A percentile compares a stretch with the other conserved stretches of the same genome.
These are phyloP conservation scores for Saccharomycopsis guyanensis DNA, from an alignment of 805 yeast genomes.

Conservation along the genomic window DNA sequence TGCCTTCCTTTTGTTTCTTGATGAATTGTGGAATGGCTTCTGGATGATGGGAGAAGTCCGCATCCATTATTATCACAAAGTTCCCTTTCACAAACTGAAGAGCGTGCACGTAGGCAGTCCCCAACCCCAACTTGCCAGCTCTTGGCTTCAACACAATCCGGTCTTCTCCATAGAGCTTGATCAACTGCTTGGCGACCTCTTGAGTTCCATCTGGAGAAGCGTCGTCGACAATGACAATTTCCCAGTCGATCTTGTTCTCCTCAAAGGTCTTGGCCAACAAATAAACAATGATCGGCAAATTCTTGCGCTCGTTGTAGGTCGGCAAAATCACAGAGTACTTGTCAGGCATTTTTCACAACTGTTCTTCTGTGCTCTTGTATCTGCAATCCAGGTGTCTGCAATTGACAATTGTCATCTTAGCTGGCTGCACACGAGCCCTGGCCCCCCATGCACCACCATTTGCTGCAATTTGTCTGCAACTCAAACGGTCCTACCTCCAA, in stretches of 20 bases:
- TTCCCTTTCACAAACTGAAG: slow-evolving; percentile 64
- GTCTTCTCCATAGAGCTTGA: slow-evolving; percentile 48
- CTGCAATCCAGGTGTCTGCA: neutral
- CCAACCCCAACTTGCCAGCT: slow-evolving; percentile 71
- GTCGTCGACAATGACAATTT: slow-evolving; percentile 69
- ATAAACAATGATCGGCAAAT: slow-evolving; percentile 62
- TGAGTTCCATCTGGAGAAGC: slow-evolving; percentile 80
- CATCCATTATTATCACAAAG: slow-evolving; percentile 76
- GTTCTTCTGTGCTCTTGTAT: neutral
- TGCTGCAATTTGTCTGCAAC: neutral
- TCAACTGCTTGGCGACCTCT: slow-evolving; percentile 55
- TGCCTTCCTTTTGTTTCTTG: slow-evolving; percentile 43
- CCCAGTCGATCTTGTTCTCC: slow-evolving; percentile 57
- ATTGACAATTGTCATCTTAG: neutral
- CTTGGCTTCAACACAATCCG: slow-evolving; percentile 62
- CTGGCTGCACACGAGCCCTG: neutral
- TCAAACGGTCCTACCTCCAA: neutral
- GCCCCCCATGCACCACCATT: neutral
- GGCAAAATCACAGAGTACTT: slow-evolving; percentile 73
- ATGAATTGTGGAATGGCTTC: slow-evolving; percentile 72
- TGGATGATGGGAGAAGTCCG: slow-evolving; percentile 78
- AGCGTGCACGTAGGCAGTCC: slow-evolving; percentile 77
- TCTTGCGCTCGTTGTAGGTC: slow-evolving; percentile 67
- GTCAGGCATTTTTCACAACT: slow-evolving; percentile 23
- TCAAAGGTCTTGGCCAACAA: slow-evolving; percentile 61